Conservation (phyloP, 1,284 basidiomycete genomes). For the Dichomitus squalens region DNA sequence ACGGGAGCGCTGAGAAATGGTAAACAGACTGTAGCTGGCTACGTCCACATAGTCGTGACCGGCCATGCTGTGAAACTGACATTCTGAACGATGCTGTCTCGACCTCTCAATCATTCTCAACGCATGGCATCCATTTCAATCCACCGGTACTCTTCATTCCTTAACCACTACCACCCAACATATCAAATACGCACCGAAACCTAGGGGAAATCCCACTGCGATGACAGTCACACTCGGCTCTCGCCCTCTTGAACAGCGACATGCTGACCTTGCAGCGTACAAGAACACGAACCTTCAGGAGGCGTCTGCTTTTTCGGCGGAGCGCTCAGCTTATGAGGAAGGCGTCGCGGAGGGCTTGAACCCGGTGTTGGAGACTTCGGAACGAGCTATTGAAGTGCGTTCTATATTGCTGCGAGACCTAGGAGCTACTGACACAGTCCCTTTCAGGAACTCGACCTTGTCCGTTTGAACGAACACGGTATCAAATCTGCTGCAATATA, state of each 20-base stretch:
- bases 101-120: neutral
- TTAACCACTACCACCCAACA: too few relatives aligned
- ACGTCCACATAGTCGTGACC: too few relatives aligned
- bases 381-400: slow-evolving; percentile 14
- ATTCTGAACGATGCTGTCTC: too few relatives aligned
- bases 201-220: neutral
- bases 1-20: too few relatives aligned
- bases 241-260: neutral
- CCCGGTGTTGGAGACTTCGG: slow-evolving; percentile 14
- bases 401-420: neutral
- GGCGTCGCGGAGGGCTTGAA: slow-evolving; percentile 5
- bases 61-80: too few relatives aligned
- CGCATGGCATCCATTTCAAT: neutral
- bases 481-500: slow-evolving; percentile 16
- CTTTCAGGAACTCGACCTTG: slow-evolving; percentile 5
- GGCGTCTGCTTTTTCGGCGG: too few relatives aligned
- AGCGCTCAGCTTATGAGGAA: too few relatives aligned
- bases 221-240: neutral
- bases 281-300: neutral
- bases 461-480: slow-evolving; percentile 10
- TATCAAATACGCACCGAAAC: neutral
- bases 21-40: too few relatives aligned
- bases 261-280: neutral
- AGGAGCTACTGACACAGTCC: neutral
- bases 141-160: neutral